Conservation (phyloP, 2,329 filamentous ascomycete species). For the Aspergillus brunneoviolaceus region DNA sequence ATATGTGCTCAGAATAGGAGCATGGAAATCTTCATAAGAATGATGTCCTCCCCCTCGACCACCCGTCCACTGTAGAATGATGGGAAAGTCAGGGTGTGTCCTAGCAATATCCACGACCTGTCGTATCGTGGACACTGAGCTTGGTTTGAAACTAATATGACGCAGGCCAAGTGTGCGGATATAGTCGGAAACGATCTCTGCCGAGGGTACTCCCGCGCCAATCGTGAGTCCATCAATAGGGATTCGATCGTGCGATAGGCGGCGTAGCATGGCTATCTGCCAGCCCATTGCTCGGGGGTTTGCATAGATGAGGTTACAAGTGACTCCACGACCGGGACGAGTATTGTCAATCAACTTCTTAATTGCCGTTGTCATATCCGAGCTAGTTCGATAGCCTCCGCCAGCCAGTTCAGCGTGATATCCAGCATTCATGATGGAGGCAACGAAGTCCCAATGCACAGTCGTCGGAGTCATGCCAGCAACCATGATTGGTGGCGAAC, state of each 20-base stretch:
- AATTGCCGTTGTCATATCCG: conserved; percentile 48
- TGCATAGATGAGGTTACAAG: conserved; percentile 56
- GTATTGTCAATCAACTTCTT: conserved; percentile 58
- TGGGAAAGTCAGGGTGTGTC: conserved; percentile 90
- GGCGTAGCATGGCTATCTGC: conserved; percentile 53
- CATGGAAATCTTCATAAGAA: conserved; percentile 93
- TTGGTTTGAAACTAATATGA: conserved; percentile 93
- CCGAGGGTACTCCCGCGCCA: conserved; percentile 87
- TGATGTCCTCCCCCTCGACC: conserved; percentile 92
- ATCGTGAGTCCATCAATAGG: conserved; percentile 89
- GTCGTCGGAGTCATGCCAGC: conserved; percentile 93
- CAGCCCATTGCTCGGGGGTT: conserved; percentile 53
- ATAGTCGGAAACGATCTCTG: conserved; percentile 90
- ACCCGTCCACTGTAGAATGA: conserved; percentile 92
- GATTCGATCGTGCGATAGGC: conserved; percentile 69
- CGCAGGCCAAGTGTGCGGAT: conserved; percentile 90
- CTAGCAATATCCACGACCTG: conserved; percentile 89
- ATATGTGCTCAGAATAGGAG: conserved; percentile 87
- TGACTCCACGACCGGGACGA: conserved; percentile 61
- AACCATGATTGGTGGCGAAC: conserved; percentile 83
- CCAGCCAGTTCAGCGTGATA: conserved; percentile 51
- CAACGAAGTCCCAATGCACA: conserved; percentile 68
- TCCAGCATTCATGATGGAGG: conserved; percentile 54
- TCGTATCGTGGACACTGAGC: conserved; percentile 83
- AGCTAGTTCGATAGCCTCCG: conserved; percentile 52